Conservation (phyloP, 805 yeast genomes). For the Myxozyma geophila region DNA sequence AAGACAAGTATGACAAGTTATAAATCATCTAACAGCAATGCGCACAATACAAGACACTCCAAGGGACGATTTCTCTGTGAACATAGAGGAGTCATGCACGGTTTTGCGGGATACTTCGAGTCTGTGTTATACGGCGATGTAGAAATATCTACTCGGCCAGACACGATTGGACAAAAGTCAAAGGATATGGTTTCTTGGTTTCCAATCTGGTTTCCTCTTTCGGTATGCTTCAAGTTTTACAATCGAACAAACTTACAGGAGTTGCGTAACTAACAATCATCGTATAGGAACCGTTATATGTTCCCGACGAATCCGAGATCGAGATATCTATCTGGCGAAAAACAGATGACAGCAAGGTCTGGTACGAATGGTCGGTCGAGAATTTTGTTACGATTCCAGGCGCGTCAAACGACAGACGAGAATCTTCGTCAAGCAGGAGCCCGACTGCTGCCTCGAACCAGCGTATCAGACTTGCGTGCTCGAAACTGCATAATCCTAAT, state of each 20-base stretch:
- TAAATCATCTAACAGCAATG: neutral
- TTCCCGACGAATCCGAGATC: constrained; percentile 60
- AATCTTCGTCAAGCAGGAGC: constrained; percentile 25
- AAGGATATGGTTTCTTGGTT: constrained; percentile 65
- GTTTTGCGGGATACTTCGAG: constrained; percentile 74
- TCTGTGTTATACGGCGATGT: constrained; percentile 68
- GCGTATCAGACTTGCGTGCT: constrained; percentile 39
- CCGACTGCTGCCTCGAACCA: constrained; percentile 24
- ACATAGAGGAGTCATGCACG: constrained; percentile 65
- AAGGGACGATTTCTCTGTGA: constrained; percentile 50
- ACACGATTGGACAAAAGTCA: constrained; percentile 45
- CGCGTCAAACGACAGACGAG: constrained; percentile 25
- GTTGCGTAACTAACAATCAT: neutral
- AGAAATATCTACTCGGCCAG: constrained; percentile 57
- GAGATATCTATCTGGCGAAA: constrained; percentile 58
- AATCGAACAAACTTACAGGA: too few relatives aligned
- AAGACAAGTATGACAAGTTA: neutral
- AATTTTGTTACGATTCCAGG: constrained; percentile 49
- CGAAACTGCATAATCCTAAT: constrained; percentile 42
- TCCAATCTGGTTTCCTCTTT: constrained; percentile 67
- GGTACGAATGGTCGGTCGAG: constrained; percentile 74
- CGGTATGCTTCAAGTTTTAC: constrained; percentile 15
- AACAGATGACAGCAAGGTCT: constrained; percentile 50
- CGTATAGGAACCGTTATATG: constrained; percentile 39
- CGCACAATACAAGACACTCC: constrained; percentile 37